Conservation (phyloP, 2,329 filamentous ascomycete species). For the Pseudogymnoascus sp. region DNA sequence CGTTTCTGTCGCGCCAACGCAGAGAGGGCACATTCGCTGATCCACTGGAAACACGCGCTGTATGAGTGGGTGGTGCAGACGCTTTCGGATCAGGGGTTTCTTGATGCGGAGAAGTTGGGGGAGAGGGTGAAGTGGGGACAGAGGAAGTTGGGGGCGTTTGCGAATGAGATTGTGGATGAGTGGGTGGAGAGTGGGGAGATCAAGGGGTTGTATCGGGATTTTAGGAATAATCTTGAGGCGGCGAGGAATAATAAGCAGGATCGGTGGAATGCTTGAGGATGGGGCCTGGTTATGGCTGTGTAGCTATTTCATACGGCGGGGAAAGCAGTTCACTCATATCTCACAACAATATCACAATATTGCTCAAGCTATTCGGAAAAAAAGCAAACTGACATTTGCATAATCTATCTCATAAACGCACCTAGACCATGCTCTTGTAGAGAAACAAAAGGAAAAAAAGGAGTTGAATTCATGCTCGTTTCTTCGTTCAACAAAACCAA, state of each 20-base stretch:
- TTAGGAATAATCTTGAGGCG: slow-evolving; percentile 51
- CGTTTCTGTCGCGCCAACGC: slow-evolving; percentile 55
- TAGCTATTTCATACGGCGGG: neutral
- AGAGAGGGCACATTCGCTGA: slow-evolving; percentile 59
- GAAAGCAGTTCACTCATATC: too few relatives aligned
- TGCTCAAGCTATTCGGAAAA: neutral
- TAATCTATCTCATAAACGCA: neutral
- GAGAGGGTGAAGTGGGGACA: slow-evolving; percentile 52
- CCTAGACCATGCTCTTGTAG: neutral
- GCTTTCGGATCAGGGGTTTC: slow-evolving; percentile 49
- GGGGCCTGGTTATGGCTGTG: too few relatives aligned
- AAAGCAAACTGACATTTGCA: neutral
- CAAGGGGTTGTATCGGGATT: slow-evolving; percentile 53
- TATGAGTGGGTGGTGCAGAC: slow-evolving; percentile 60
- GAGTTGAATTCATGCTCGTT: neutral
- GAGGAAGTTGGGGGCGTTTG: slow-evolving; percentile 49
- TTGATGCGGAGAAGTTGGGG: slow-evolving; percentile 47
- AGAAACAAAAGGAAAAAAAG: neutral
- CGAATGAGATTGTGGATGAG: slow-evolving; percentile 52
- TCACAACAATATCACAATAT: neutral
- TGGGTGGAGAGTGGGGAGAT: slow-evolving; percentile 56
- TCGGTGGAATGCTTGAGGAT: slow-evolving; percentile 8
- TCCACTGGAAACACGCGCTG: slow-evolving; percentile 70
- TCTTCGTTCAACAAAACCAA: neutral
- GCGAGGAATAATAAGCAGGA: slow-evolving; percentile 41